These are phyloP conservation scores for Mikania micrantha DNA, from an alignment of 129 eudicot species.

Conservation along the genomic window DNA sequence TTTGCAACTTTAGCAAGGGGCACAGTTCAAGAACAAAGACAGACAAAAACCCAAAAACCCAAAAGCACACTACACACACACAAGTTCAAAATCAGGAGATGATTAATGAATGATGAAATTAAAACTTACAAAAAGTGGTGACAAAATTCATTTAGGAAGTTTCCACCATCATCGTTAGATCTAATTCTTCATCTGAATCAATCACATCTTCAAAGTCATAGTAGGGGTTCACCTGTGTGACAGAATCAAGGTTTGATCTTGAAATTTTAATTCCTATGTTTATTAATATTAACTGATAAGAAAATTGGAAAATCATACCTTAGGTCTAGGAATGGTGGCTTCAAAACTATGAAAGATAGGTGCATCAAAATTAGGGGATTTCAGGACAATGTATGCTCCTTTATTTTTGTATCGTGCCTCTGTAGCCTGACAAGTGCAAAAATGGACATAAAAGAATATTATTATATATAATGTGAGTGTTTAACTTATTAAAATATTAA, in stretches of 20 bases:
- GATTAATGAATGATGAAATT: background rate
- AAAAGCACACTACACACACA: too few relatives aligned
- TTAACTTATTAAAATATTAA: background rate
- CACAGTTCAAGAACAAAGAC: slow-evolving; percentile 15
- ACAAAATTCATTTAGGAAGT: slow-evolving; percentile 26
- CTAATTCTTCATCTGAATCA: slow-evolving; percentile 94
- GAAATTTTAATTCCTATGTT: background rate
- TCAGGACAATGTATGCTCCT: slow-evolving; percentile 81
- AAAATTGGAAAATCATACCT: slow-evolving; percentile 38
- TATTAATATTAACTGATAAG: background rate
- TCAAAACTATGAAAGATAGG: slow-evolving; percentile 79
- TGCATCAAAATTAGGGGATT: slow-evolving; percentile 69
- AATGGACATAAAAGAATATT: slow-evolving; percentile 1
- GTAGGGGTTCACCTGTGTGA: slow-evolving; percentile 73
- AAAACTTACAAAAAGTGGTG: background rate
- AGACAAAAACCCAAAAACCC: background rate
- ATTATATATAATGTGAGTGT: background rate
- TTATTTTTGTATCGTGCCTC: slow-evolving; percentile 67
- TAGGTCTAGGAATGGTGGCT: slow-evolving; percentile 85
- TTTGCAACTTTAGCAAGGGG: slow-evolving; percentile 23
- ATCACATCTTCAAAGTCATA: slow-evolving; percentile 78
- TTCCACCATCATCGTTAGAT: slow-evolving; percentile 62
- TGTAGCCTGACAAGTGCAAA: slow-evolving; percentile 60
- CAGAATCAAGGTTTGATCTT: background rate
- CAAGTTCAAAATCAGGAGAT: background rate